Evolutionary conservation across 495 filamentous ascomycete species (phyloP).

Genomic region (Penicillium robsamsonii): DNA sequence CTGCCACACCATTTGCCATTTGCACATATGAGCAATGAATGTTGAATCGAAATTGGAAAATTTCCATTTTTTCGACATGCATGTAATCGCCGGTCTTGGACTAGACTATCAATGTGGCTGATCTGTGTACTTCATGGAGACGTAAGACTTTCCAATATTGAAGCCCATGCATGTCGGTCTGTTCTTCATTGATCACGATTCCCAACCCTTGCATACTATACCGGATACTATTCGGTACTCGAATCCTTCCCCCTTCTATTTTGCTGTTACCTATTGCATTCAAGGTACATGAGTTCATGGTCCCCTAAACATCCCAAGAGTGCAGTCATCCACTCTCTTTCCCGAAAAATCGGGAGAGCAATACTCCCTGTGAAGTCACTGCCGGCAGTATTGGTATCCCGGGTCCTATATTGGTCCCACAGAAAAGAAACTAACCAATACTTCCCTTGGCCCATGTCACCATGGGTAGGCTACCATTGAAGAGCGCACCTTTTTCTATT

Average conservation of each 20-base stretch:
- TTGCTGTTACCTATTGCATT: neutral
- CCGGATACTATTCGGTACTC: neutral
- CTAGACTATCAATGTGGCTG: constrained; percentile 7
- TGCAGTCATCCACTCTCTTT: neutral
- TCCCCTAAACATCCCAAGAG: neutral
- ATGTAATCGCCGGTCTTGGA: constrained; percentile 1
- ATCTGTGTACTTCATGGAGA: neutral
- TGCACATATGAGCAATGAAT: constrained; percentile 20
- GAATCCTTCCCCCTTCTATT: neutral
- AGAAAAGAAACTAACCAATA: neutral
- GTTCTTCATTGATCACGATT: neutral
- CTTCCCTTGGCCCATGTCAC: neutral
- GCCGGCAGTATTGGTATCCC: neutral
- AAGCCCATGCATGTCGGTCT: neutral
- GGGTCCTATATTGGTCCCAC: neutral
- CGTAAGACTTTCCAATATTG: neutral
- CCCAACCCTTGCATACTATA: neutral
- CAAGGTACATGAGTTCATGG: neutral
- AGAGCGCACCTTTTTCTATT: neutral
- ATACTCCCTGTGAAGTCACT: neutral
- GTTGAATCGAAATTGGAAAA: constrained; percentile 14
- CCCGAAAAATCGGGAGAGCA: neutral
- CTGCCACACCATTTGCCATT: constrained; percentile 11
- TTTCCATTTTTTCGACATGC: constrained; percentile 1
- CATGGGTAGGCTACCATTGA: neutral